Evolutionary conservation across 2,329 filamentous ascomycete species (phyloP), one percentile per base, ranked within the genome.

Genomic region (Arthroderma uncinatum): DNA sequence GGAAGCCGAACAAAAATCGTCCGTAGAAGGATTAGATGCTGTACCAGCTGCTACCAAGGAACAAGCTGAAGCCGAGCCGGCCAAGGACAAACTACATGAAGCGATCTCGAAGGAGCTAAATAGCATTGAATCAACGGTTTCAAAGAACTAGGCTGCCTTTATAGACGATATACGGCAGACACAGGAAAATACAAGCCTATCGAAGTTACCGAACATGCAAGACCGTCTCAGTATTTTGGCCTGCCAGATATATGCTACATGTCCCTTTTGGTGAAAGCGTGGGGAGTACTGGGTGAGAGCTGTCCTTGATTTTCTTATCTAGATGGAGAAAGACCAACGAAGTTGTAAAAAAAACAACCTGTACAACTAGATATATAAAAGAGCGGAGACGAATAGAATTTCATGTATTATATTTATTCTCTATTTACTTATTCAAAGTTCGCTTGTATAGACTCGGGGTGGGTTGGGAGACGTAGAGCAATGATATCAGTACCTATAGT

Each of bases 51-150:
- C 59, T 64, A 53, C 65, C 40, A 25, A 64, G 66, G 59, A 63
- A 59, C 33, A 63, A 68, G 16, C 37, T n/a, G n/a, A 33, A 6
- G 4, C 36, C 19, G 53, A 42, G 39, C 6, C 53, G 14, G 8
- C 21, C 25, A 47, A 47, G 37, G 53, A 55, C 21, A 55, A 30
- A 44, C 36, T 42, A 16, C 37, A 42, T 7, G 50, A 53, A 4
- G 50, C 50, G 4, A 21, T 53, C 21, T 37, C 50, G 64, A 16
- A 65, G 65, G 2, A 60, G 64, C 53, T 62, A 63, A 4, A 68
- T 66, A 16, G 66, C n/a, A 50, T 50, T n/a, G 21, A 50, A 8
- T 48, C 44, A 5, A 28, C 19, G 14, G 44, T 12, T 6, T 50
- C 44, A 9, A 50, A 50, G 44, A 25, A 50, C 12, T 50, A 33